A percentile compares a stretch with the other conserved stretches of the same genome.
Conservation (phyloP, 2,329 filamentous ascomycete genomes). For the Bipolaris gigantea region DNA sequence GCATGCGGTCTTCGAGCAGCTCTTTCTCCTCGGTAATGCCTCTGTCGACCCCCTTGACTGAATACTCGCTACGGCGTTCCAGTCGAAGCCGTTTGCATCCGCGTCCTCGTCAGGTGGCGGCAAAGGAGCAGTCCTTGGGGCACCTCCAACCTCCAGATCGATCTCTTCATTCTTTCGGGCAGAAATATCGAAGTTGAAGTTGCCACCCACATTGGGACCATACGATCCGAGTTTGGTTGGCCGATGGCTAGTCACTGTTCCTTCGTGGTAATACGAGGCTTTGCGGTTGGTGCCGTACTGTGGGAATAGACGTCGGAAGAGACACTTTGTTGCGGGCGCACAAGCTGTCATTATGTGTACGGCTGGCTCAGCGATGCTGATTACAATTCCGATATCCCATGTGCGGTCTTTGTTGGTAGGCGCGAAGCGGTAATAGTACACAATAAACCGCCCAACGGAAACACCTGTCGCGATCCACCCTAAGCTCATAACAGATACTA, state of each 20-base stretch:
- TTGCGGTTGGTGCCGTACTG: slow-evolving; percentile 31
- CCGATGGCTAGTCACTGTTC: not conserved
- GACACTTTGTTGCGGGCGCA: slow-evolving; percentile 56
- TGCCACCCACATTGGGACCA: slow-evolving; percentile 5
- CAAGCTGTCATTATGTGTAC: slow-evolving; percentile 58
- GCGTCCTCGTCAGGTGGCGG: slow-evolving; percentile 5
- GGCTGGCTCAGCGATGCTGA: slow-evolving; percentile 45
- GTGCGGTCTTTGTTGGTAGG: slow-evolving; percentile 39
- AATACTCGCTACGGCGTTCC: slow-evolving; percentile 7
- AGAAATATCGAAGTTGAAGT: slow-evolving; percentile 18
- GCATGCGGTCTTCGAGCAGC: slow-evolving; percentile 12
- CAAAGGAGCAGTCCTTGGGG: slow-evolving; percentile 3
- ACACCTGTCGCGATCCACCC: slow-evolving; percentile 42
- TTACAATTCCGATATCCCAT: slow-evolving; percentile 43
- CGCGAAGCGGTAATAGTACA: slow-evolving; percentile 46
- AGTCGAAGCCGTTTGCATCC: slow-evolving; percentile 8
- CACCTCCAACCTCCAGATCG: slow-evolving; percentile 12
- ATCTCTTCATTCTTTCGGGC: slow-evolving; percentile 8
- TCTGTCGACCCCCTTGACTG: slow-evolving; percentile 10
- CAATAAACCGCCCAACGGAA: slow-evolving; percentile 43
- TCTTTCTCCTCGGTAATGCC: slow-evolving; percentile 3
- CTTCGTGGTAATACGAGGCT: slow-evolving; percentile 19
- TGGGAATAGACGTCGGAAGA: slow-evolving; percentile 44
- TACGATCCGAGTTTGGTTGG: slow-evolving; percentile 14
- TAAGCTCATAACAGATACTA: slow-evolving; percentile 39